Conservation (phyloP, 345 rosid genomes). For the Eucalyptus tenuipes region DNA sequence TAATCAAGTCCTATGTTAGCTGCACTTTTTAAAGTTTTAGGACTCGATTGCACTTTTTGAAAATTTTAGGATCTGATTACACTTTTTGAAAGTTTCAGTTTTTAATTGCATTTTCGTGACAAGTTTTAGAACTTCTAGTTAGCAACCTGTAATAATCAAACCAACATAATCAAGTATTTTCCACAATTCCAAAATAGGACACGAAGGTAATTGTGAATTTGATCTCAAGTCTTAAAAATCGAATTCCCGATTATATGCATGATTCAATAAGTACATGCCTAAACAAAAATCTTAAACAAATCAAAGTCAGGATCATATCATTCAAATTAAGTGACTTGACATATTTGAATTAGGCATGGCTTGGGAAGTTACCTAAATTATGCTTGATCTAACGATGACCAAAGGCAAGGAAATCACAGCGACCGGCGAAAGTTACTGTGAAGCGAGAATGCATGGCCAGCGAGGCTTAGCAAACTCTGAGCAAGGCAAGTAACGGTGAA, state of each 20-base stretch:
- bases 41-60: too few relatives aligned
- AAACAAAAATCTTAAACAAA: neutral
- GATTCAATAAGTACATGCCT: neutral
- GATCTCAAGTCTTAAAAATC: neutral
- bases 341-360: neutral
- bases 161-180: neutral
- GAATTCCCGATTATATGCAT: neutral
- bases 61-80: too few relatives aligned
- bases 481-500: too few relatives aligned
- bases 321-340: neutral
- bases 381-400: neutral
- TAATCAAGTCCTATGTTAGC: too few relatives aligned
- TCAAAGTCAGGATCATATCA: neutral
- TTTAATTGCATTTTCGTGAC: too few relatives aligned
- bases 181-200: neutral
- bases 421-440: too few relatives aligned
- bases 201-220: neutral
- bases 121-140: too few relatives aligned
- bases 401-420: too few relatives aligned
- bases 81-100: too few relatives aligned
- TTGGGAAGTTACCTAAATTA: neutral
- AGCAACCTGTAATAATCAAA: neutral
- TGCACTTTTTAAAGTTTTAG: too few relatives aligned
- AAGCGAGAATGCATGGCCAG: too few relatives aligned
- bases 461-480: too few relatives aligned